Percentiles rank a stretch among this genome's conserved stretches.
These are phyloP conservation scores for Kodamaea plutei DNA, from an alignment of 1,139 yeast species.

Conservation along the genomic window DNA sequence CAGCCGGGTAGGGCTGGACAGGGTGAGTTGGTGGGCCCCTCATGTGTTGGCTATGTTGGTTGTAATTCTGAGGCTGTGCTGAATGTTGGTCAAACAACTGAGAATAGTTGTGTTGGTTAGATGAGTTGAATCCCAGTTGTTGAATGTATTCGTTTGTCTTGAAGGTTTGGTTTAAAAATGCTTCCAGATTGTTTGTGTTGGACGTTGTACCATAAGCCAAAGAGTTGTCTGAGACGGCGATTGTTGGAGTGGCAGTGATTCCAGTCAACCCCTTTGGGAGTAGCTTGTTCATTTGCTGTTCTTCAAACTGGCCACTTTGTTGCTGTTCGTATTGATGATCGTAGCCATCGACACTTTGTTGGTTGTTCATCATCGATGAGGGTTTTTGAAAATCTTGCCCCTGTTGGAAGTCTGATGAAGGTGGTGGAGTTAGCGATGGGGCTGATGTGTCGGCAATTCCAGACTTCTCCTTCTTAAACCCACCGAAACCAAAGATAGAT, in stretches of 20 bases:
- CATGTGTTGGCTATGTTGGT: slow-evolving; percentile 8
- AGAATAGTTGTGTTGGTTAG: slow-evolving; percentile 7
- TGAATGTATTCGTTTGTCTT: slow-evolving; percentile 13
- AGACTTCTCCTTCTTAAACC: slow-evolving; percentile 28
- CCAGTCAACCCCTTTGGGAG: slow-evolving; percentile 34
- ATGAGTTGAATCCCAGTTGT: slow-evolving; percentile 6
- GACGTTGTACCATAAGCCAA: slow-evolving; percentile 70
- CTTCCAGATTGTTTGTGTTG: slow-evolving; percentile 20
- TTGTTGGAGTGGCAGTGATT: slow-evolving; percentile 51
- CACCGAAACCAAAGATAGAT: slow-evolving; percentile 55
- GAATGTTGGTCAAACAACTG: slow-evolving; percentile 5
- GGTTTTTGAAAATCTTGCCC: slow-evolving; percentile 8
- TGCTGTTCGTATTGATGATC: not conserved
- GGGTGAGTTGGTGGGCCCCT: slow-evolving; percentile 9
- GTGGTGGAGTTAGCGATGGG: slow-evolving; percentile 10
- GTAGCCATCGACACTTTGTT: not conserved
- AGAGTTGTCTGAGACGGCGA: slow-evolving; percentile 59
- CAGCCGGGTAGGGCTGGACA: slow-evolving; percentile 14
- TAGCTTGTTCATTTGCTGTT: slow-evolving; percentile 25
- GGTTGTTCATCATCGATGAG: slow-evolving; percentile 1
- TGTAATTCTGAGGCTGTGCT: slow-evolving; percentile 21
- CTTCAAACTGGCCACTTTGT: slow-evolving; percentile 11
- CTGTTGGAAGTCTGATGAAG: slow-evolving; percentile 8
- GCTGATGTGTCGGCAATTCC: slow-evolving; percentile 6
- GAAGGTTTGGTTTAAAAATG: slow-evolving; percentile 25